Base-by-base conservation (phyloP, 2,329 filamentous ascomycete species). In the Exophiala sideris region DNA sequence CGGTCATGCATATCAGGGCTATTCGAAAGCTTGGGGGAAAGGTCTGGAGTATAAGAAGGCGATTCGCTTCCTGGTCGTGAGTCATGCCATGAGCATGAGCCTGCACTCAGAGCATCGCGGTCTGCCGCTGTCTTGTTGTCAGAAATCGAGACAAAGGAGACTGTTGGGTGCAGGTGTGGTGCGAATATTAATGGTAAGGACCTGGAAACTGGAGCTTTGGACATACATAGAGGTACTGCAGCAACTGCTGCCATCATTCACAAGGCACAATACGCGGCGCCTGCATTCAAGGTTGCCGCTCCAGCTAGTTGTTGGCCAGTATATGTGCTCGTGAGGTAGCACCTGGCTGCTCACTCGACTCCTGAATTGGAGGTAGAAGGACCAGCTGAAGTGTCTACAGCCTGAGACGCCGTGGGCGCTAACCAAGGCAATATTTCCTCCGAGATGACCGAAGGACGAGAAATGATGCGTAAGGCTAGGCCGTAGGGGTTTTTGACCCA, bases 361-460 rank as follows among this genome's bases (percentile, higher is more conserved):
- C 51, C 54, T 55, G 57, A 53, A 45, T 33, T 24, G 42, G 32
- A 14, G 41, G 11, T 41, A 14, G 32, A 11, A 32, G 34, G 51
- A 52, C 45, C 44, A 47, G 42, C 35, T 16, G 42, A 24, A 24
- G 50, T 48, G 48, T 57, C 33, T 29, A 38, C 24, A 45, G 36
- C 34, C 40, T 52, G 45, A 50, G 11, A 54, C 45, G 40, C 36
- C 24, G 39, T 33, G 49, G 54, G 57, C 57, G 57, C 57, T 56
- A 56, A 49, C 5, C 45, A 35, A 14, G 52, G 40, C 24, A 21
- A 40, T 40, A 48, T 44, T 51, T 52, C 54, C 45, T 34, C 38
- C 50, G 24, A 29, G 24, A 29, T 29, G 24, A 29, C 24, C 7
- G 24, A 29, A 29, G 24, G 7, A 29, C 24, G 7, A 8, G 24